phyloP scores from a whole-genome alignment of 2,329 filamentous ascomycete genomes.

The Pseudocercospora musae region DNA sequence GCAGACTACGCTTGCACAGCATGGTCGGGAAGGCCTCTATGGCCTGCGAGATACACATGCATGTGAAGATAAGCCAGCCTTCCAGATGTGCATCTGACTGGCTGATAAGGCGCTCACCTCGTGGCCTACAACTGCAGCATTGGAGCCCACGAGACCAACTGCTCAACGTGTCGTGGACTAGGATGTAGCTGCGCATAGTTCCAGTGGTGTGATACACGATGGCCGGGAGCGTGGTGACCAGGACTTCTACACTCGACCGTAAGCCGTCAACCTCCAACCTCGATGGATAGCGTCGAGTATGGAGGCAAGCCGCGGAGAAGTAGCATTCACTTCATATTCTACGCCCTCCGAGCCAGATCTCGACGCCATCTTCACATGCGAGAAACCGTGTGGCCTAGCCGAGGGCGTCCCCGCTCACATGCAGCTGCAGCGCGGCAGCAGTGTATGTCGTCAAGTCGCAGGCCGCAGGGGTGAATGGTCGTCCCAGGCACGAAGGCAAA shows the following conservation, averaged over 20 bases:
- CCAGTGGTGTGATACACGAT: too few species aligned
- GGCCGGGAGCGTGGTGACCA: neutral
- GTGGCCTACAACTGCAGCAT: too few species aligned
- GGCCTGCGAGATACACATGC: neutral
- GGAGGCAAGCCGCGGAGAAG: neutral
- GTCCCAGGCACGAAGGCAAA: constrained; percentile 5
- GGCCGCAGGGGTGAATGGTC: constrained; percentile 3
- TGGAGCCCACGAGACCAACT: constrained; percentile 12
- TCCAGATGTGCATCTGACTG: neutral
- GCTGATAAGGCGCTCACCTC: neutral
- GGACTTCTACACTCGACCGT: neutral
- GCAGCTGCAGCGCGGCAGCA: too few species aligned
- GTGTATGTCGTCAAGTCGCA: constrained; percentile 1
- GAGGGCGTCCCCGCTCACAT: constrained; percentile 5
- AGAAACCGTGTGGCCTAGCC: neutral
- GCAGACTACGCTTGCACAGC: neutral
- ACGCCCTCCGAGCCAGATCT: neutral
- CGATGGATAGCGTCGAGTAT: neutral
- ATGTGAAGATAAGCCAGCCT: constrained; percentile 2
- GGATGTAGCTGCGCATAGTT: neutral
- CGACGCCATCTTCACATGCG: constrained; percentile 1
- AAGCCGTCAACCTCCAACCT: neutral
- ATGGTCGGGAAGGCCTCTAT: neutral
- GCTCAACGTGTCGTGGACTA: neutral
- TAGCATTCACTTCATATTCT: too few species aligned